phyloP scores from a whole-genome alignment of 73 alveolate genomes.

The Effrenium voratum region DNA sequence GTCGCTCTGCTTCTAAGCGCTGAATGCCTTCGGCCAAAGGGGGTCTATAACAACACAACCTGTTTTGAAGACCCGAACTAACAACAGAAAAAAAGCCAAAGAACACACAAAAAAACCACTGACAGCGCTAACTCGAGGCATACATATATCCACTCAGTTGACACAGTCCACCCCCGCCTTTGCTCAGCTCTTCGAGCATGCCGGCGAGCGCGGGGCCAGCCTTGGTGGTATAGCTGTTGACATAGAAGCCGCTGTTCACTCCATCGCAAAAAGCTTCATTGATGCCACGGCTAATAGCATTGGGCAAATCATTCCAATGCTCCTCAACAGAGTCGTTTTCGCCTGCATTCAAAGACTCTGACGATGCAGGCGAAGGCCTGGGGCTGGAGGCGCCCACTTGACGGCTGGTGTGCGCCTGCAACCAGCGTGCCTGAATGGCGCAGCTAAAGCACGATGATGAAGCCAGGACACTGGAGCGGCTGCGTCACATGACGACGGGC shows the following conservation, averaged over 20 bases:
- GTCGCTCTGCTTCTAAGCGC: not conserved
- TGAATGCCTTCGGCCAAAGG: slow-evolving; percentile 26
- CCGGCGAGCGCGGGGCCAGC: no score
- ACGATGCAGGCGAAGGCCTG: not conserved
- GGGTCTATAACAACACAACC: no score
- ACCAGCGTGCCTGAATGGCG: no score
- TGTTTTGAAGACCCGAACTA: not conserved
- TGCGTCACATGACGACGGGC: not conserved
- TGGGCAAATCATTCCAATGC: no score
- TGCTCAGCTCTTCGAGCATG: no score
- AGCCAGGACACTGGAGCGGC: not conserved
- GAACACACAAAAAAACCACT: not conserved
- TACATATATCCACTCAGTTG: no score
- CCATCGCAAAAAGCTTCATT: not conserved
- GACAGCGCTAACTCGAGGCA: not conserved
- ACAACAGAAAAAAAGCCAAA: not conserved
- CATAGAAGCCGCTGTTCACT: not conserved
- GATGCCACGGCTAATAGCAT: not conserved
- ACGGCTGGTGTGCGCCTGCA: not conserved
- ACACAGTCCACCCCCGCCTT: no score
- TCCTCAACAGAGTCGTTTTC: no score
- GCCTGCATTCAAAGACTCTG: not conserved
- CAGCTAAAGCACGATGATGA: not conserved
- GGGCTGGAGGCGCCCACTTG: not conserved
- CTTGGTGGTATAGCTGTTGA: not conserved